These are phyloP conservation scores for Cercospora citrullina DNA, from an alignment of 2,329 filamentous ascomycete genomes.

Conservation along the genomic window DNA sequence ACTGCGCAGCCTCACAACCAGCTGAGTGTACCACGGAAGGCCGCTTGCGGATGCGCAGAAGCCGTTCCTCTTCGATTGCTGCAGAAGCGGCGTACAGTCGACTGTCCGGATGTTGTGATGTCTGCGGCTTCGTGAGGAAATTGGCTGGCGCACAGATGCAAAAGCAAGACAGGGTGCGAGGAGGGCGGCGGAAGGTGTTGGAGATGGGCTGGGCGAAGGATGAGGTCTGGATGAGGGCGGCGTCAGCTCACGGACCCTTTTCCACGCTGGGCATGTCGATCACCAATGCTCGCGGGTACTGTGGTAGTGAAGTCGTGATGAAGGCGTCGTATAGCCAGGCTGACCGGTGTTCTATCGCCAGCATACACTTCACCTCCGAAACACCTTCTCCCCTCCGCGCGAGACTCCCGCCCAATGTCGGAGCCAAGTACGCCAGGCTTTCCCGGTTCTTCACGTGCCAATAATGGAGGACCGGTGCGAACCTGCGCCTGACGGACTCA, in stretches of 20 bases:
- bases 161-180: neutral
- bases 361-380: neutral
- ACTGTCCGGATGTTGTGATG: neutral
- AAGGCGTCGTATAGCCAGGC: neutral
- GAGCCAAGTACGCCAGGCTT: neutral
- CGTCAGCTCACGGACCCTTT: neutral
- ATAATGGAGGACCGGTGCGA: neutral
- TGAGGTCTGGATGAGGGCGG: neutral
- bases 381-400: neutral
- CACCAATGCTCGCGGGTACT: neutral
- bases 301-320: neutral
- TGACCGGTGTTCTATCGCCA: neutral
- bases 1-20: neutral
- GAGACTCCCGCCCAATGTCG: neutral
- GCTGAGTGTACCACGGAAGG: neutral
- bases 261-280: neutral
- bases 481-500: neutral
- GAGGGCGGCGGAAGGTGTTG: neutral
- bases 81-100: neutral
- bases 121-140: neutral
- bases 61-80: neutral
- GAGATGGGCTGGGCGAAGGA: neutral
- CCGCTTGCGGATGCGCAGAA: neutral
- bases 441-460: neutral
- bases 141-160: constrained; percentile 5